phyloP scores from a whole-genome alignment of 2,329 filamentous ascomycete species.

The Sporothrix pallida region DNA sequence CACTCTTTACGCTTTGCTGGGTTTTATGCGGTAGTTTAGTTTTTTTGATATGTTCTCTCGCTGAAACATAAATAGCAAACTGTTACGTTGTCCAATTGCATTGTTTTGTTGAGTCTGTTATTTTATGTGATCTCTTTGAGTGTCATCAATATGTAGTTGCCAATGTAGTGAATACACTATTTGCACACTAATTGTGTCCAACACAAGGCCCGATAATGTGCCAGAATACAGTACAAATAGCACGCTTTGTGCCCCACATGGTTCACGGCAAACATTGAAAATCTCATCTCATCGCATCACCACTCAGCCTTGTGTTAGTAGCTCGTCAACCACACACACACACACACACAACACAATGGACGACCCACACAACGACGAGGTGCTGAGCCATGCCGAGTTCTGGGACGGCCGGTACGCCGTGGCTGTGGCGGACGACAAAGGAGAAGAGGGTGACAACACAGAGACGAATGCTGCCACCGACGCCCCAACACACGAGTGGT shows the following conservation, averaged over 20 bases:
- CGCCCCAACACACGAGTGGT: conserved; percentile 59
- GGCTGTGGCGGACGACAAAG: conserved; percentile 43
- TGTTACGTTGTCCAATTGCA: no score
- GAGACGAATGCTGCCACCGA: background rate
- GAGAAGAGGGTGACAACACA: conserved; percentile 34
- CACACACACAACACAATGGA: conserved; percentile 7
- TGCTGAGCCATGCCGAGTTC: conserved; percentile 51
- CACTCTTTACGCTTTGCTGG: background rate
- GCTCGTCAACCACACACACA: background rate
- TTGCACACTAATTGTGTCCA: no score
- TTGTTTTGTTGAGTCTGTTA: no score
- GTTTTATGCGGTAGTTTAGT: no score
- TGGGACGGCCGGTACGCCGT: conserved; percentile 57
- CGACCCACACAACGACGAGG: conserved; percentile 33
- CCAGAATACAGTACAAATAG: background rate
- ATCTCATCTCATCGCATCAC: background rate
- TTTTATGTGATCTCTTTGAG: no score
- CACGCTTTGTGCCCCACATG: background rate
- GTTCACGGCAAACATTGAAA: background rate
- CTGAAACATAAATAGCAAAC: no score
- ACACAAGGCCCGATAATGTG: no score
- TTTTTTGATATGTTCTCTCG: no score
- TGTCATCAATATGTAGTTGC: no score
- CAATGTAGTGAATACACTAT: background rate
- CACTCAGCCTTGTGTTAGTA: background rate